Evolutionary conservation across 805 yeast species (phyloP), one percentile per base, ranked within the genome.

Genomic region (Ogataea trehaloabstinens): DNA sequence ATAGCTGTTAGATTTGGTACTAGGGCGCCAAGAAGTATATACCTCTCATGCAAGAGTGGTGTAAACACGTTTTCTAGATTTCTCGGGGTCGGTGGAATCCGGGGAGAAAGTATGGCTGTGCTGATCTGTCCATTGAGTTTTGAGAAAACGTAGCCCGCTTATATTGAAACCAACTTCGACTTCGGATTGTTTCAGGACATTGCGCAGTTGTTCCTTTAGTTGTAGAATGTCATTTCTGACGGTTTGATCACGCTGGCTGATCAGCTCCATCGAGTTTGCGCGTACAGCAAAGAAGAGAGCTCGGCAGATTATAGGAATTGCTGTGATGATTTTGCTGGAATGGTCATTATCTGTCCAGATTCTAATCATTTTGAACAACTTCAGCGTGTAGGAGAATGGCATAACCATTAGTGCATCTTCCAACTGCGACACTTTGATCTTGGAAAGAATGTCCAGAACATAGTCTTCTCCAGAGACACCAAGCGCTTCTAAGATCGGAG

Each of bases 371-470:
- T 71, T 72, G 46, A 93, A 71, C 35, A 93, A 70, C 48, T 76
- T 77, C 40, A 81, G 58, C 2, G 90, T 82, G 61, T 82, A 84
- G 8, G 95, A 87, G 55, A 91, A 90, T 22, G 99, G 96, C 38
- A 93, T 69, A 1, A 93, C 95, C 33, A 93, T 64, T 39, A 93
- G 71, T 1, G 98, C 95, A 63, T 93, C 99, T 53, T 91, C 96
- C 24, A 93, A 66, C 53, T 91, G 96, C 0, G 95, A 75, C 0
- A 95, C 78, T 52, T 75, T 83, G 58, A 93, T 86, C 53, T 79
- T 80, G 25, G 68, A 56, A 12, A 91, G 60, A 0, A 82, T 80
- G 32, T 81, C 82, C 65, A 91, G 70, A 17, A 93, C 90, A 54
- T 91, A 84, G 44, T 80, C 78, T 41, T 80, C 85, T 1, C 96